These are phyloP conservation scores for Erodium trifolium DNA, from an alignment of 441 rosid species.

Conservation along the genomic window DNA sequence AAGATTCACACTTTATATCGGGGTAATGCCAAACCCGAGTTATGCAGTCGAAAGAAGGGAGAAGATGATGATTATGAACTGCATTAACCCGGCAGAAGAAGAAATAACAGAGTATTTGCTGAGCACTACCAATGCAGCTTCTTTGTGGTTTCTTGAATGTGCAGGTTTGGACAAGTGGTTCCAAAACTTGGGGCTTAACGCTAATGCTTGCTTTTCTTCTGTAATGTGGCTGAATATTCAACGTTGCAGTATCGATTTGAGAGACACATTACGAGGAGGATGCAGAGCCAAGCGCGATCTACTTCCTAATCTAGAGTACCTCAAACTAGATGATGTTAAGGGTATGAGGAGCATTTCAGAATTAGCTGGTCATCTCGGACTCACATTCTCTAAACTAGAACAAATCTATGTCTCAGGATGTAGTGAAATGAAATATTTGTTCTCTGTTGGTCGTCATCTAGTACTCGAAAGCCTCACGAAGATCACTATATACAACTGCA, in stretches of 20 bases:
- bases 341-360: slow-evolving; percentile 20
- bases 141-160: slow-evolving; percentile 24
- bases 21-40: slow-evolving; percentile 15
- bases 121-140: slow-evolving; percentile 18
- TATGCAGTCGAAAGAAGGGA: slow-evolving; percentile 11
- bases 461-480: slow-evolving; percentile 5
- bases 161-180: slow-evolving; percentile 26
- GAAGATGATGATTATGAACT: slow-evolving; percentile 23
- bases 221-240: slow-evolving; percentile 23
- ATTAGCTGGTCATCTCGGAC: slow-evolving; percentile 16
- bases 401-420: slow-evolving; percentile 22
- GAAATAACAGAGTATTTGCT: slow-evolving; percentile 24
- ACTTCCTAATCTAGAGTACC: slow-evolving; percentile 32
- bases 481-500: too few relatives aligned
- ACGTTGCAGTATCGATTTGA: slow-evolving; percentile 16
- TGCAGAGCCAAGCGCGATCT: slow-evolving; percentile 26
- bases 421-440: slow-evolving; percentile 14
- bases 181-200: slow-evolving; percentile 14
- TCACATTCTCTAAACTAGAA: slow-evolving; percentile 22
- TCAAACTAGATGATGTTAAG: slow-evolving; percentile 23
- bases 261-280: slow-evolving; percentile 15
- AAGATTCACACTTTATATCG: slow-evolving; percentile 24
- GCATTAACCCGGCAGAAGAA: slow-evolving; percentile 24
- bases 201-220: slow-evolving; percentile 18
- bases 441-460: slow-evolving; percentile 18